These are phyloP conservation scores for Houttuynia cordata DNA, from an alignment of 164 flowering plant species.

Conservation along the genomic window DNA sequence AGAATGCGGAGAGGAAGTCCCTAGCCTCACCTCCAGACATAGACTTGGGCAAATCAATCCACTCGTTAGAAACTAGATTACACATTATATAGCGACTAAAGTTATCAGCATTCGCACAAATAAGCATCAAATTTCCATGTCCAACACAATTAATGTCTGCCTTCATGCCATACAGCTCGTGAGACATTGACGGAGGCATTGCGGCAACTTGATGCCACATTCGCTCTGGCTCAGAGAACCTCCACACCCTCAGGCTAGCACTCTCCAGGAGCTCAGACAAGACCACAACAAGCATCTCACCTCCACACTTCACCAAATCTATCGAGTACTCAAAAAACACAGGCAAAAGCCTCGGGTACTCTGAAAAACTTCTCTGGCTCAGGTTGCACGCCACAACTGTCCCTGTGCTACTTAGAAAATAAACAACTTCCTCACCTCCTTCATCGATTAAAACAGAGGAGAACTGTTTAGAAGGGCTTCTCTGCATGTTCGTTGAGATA, in stretches of 20 bases:
- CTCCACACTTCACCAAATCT: slow-evolving; percentile 51
- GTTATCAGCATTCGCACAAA: slow-evolving; percentile 40
- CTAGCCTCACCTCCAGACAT: slow-evolving; percentile 23
- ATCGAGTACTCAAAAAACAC: slow-evolving; percentile 48
- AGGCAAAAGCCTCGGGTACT: slow-evolving; percentile 54
- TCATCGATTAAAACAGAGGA: slow-evolving; percentile 35
- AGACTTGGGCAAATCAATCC: slow-evolving; percentile 50
- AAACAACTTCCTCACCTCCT: slow-evolving; percentile 31
- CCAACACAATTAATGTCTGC: slow-evolving; percentile 65
- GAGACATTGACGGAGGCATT: slow-evolving; percentile 65
- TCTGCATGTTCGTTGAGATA: slow-evolving; percentile 45
- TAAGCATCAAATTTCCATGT: slow-evolving; percentile 29
- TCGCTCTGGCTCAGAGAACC: slow-evolving; percentile 22
- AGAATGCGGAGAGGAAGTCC: slow-evolving; percentile 55
- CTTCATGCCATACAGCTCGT: slow-evolving; percentile 51
- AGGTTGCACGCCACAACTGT: slow-evolving; percentile 42
- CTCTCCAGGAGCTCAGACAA: slow-evolving; percentile 51
- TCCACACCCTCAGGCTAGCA: slow-evolving; percentile 60
- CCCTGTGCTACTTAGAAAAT: slow-evolving; percentile 54
- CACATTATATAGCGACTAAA: slow-evolving; percentile 27
- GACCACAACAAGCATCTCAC: slow-evolving; percentile 41
- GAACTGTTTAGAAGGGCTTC: slow-evolving; percentile 61
- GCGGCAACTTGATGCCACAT: slow-evolving; percentile 47
- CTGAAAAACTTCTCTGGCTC: slow-evolving; percentile 21
- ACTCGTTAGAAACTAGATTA: slow-evolving; percentile 30